These are phyloP conservation scores for Monosporozyma aquatica DNA, from an alignment of 805 yeast species.

Conservation along the genomic window DNA sequence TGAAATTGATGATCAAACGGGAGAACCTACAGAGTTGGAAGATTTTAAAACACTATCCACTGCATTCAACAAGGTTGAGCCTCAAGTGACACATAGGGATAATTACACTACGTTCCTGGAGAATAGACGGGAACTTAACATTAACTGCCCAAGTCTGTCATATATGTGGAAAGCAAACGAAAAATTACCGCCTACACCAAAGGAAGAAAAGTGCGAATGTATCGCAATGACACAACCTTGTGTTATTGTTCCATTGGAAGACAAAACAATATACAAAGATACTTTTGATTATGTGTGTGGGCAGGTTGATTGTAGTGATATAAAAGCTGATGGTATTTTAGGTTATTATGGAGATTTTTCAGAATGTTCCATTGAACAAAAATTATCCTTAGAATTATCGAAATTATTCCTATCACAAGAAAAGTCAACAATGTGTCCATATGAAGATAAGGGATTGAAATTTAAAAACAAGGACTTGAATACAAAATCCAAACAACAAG, in stretches of 20 bases:
- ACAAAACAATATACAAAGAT: conserved; percentile 41
- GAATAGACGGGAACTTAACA: conserved; percentile 6
- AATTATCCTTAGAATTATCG: conserved; percentile 54
- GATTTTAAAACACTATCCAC: conserved; percentile 52
- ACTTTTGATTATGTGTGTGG: conserved; percentile 53
- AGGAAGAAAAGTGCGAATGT: conserved; percentile 52
- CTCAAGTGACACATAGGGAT: not conserved
- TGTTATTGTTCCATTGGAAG: conserved; percentile 42
- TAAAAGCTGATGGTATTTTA: conserved; percentile 44
- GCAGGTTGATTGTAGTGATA: conserved; percentile 48
- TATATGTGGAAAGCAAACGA: conserved; percentile 52
- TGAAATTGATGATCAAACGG: conserved; percentile 32
- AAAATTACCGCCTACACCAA: conserved; percentile 61
- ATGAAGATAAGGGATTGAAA: conserved; percentile 14
- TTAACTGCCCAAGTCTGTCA: conserved; percentile 14
- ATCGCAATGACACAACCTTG: conserved; percentile 46
- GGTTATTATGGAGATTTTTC: conserved; percentile 64
- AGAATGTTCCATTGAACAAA: conserved; percentile 54
- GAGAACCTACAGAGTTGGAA: conserved; percentile 41
- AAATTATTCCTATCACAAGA: conserved; percentile 46
- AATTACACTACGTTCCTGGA: conserved; percentile 9
- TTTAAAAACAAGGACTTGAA: too few species aligned
- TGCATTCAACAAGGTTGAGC: conserved; percentile 35
- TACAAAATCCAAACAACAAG: not conserved
- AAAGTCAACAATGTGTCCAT: conserved; percentile 27